Evolutionary conservation across 2,329 filamentous ascomycete species (phyloP), one percentile per base, ranked within the genome.

Genomic region (Sarocladium brachiariae): DNA sequence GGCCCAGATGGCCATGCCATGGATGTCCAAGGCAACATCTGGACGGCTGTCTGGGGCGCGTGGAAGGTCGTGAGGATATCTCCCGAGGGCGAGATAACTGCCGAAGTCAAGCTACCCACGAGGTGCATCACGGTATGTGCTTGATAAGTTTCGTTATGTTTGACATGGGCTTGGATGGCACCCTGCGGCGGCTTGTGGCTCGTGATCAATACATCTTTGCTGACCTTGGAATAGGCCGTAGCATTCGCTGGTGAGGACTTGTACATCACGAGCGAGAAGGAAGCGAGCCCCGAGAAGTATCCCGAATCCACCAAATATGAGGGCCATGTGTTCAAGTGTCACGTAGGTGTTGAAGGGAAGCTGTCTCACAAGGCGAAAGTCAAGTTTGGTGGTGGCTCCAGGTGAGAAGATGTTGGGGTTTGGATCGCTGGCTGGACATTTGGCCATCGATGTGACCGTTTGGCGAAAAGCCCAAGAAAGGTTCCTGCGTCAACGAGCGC

Each of bases 261-360:
- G 21, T 56, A 55, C 45, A 54, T 56, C 45, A 56, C 55, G 13
- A 56, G 53, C 43, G 53, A 55, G 53, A 33, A 49, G 19, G 55
- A 56, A 18, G 34, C 25, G 13, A 53, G 55, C 43, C 53, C 53
- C 23, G 53, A 55, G n/a, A 55, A 56, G 48, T 52, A 56, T 24
- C 53, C 53, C 8, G 51, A 55, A n/a, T 53, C 53, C 5, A 53
- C 48, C 23, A 51, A 51, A 25, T 54, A 50, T 19, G 19, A 48
- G 11, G 55, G 55, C 18, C 34, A 16, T n/a, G 51, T 56, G 13
- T 56, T 56, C 45, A 56, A 51, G 46, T 56, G 55, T 46, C 35
- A 54, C 34, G 51, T 56, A 30, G 55, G 55, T 3, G 51, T 56
- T 16, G 37, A 31, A 49, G 50, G 49, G 27, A 50, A 50, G 37